phyloP scores from a whole-genome alignment of 2,329 filamentous ascomycete genomes.

The Alternaria sp. region DNA sequence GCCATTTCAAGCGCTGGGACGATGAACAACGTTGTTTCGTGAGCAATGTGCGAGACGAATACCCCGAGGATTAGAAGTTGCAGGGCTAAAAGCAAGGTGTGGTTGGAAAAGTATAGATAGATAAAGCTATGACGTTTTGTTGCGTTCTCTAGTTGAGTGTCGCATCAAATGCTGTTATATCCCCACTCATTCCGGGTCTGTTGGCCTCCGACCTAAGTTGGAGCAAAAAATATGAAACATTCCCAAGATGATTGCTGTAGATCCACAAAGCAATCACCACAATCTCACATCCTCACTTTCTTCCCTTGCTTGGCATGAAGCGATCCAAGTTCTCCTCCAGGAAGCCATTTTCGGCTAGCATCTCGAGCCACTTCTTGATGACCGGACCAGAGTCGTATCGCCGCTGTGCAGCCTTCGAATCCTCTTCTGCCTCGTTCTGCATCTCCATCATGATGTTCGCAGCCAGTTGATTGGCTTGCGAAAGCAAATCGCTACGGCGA shows the following conservation, averaged over 20 bases:
- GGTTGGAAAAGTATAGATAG: background rate
- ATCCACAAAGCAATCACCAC: background rate
- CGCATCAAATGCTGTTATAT: background rate
- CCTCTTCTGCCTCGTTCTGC: constrained; percentile 55
- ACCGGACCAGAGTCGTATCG: constrained; percentile 73
- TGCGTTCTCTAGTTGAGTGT: background rate
- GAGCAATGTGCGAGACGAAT: constrained; percentile 82
- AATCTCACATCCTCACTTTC: background rate
- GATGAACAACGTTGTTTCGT: constrained; percentile 70
- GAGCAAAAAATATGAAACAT: background rate
- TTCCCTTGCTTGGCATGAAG: constrained; percentile 21
- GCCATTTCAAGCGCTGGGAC: constrained; percentile 90
- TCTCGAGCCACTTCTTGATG: constrained; percentile 72
- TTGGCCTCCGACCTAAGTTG: background rate
- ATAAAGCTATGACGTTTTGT: background rate
- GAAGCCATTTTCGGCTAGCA: constrained; percentile 70
- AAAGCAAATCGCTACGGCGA: constrained; percentile 21
- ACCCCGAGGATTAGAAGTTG: constrained; percentile 75
- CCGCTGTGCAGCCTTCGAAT: constrained; percentile 61
- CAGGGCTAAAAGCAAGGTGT: background rate
- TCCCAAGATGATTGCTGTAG: background rate
- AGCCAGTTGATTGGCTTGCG: constrained; percentile 39
- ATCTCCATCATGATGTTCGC: constrained; percentile 57
- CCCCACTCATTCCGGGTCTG: background rate
- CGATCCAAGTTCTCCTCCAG: constrained; percentile 50